Percentiles rank a stretch among this genome's conserved stretches.
Conservation (phyloP, 768 basidiomycete species). For the Gymnopilus dilepis region DNA sequence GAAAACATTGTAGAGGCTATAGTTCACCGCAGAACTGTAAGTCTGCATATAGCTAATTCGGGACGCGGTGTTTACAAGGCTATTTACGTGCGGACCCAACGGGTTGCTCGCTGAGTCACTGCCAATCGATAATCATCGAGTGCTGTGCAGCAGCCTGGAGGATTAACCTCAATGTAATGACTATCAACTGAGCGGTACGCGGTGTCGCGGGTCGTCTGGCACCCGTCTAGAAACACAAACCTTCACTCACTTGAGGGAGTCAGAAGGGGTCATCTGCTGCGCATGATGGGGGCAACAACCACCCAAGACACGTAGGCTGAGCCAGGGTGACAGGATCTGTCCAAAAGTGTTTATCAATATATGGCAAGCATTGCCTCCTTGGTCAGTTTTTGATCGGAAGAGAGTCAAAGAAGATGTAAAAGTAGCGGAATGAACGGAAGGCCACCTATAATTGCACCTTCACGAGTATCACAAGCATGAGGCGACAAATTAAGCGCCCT, state of each 20-base stretch:
- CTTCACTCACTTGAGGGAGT: neutral
- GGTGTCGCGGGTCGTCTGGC: neutral
- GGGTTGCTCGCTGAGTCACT: neutral
- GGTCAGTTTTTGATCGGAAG: neutral
- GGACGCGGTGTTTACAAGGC: neutral
- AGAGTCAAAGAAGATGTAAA: neutral
- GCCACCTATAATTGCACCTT: neutral
- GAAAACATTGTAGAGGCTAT: neutral
- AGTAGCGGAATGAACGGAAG: neutral
- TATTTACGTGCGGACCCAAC: neutral
- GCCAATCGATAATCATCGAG: neutral
- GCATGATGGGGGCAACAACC: neutral
- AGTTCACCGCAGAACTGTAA: neutral
- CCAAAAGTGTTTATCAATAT: neutral
- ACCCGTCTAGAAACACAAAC: neutral
- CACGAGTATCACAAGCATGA: neutral
- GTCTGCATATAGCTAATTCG: neutral
- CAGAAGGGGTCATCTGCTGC: neutral
- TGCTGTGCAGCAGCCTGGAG: neutral
- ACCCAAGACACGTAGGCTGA: neutral
- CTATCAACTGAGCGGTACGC: neutral
- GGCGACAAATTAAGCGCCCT: neutral
- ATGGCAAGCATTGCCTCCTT: conserved; percentile 2
- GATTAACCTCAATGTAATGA: neutral
- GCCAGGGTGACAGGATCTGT: conserved; percentile 9